Evolutionary conservation across 2,329 filamentous ascomycete species (phyloP), one percentile per base, ranked within the genome.

Genomic region (Diatrype stigma): DNA sequence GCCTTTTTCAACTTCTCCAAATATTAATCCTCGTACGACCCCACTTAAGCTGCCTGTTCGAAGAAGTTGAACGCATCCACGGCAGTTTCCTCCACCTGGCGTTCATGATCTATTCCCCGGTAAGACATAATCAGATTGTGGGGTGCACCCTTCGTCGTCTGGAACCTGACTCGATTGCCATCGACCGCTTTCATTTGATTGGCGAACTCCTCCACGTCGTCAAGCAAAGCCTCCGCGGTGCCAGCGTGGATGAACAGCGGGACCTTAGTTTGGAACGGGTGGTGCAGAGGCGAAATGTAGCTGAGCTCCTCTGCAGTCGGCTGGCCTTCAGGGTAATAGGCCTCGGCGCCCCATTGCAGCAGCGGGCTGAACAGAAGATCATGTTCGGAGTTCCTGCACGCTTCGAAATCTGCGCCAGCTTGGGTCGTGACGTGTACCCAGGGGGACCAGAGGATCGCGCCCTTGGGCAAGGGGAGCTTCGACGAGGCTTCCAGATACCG

Each of bases 361-460:
- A 40, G 17, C 0, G 30, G 3, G 11, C 42, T 11, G 30, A 32
- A 7, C 6, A 56, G 22, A 17, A 17, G 37, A 17, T 59, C 57
- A 21, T 16, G 16, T 7, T 16, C 44, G 3, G 50, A 14, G 14
- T 50, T 48, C 8, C 17, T 38, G 14, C 23, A 40, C 1, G 21
- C 10, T 4, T 40, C 21, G 17, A 47, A 58, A 3, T 56, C 51
- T 3, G 35, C 23, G 1, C 47, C 56, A 6, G 57, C 57, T 2
- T 51, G 40, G 2, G 37, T 6, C 1, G 54, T 55, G n/a, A 60
- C 52, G 12, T 56, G 28, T 6, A 58, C 54, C 56, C 56, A 58
- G 6, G 56, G 57, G 21, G 57, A 58, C 49, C 48, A 58, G 17
- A 56, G 19, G 8, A 55, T 55, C 6, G 45, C 57, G 4, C 51